A percentile compares a stretch with the other conserved stretches of the same genome.
These are phyloP conservation scores for Trichomonascus vanleenenianus DNA, from an alignment of 805 yeast genomes.

Conservation along the genomic window DNA sequence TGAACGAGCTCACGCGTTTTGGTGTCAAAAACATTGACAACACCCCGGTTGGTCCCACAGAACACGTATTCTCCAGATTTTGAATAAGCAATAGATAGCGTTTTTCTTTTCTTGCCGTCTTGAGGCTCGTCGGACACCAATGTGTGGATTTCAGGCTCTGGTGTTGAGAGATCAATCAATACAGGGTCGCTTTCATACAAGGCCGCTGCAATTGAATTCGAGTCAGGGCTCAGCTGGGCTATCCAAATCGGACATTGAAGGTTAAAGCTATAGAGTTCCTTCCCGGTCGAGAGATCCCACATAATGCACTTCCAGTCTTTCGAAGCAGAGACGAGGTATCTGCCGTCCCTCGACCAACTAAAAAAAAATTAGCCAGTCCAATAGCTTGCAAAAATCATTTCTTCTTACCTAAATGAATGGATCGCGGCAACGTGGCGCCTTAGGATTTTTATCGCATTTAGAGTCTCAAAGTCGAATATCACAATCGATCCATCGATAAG, in stretches of 20 bases:
- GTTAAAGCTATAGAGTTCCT: slow-evolving; percentile 36
- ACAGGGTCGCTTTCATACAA: slow-evolving; percentile 56
- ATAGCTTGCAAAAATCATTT: too few relatives aligned
- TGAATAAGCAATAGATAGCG: slow-evolving; percentile 45
- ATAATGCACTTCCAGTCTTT: slow-evolving; percentile 76
- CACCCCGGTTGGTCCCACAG: slow-evolving; percentile 77
- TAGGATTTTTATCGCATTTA: slow-evolving; percentile 46
- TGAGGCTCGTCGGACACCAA: not conserved
- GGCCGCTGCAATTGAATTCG: slow-evolving; percentile 48
- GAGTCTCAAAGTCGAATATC: slow-evolving; percentile 65
- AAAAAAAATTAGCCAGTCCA: slow-evolving; percentile 19
- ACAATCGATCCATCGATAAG: slow-evolving; percentile 64
- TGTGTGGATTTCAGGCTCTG: slow-evolving; percentile 4
- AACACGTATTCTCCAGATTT: slow-evolving; percentile 50
- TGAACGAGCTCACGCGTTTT: slow-evolving; percentile 31
- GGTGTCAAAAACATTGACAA: slow-evolving; percentile 43
- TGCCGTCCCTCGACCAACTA: slow-evolving; percentile 68
- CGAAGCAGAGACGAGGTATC: slow-evolving; percentile 59
- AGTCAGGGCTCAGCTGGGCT: slow-evolving; percentile 49
- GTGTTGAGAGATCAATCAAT: slow-evolving; percentile 35
- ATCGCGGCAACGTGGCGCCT: slow-evolving; percentile 65
- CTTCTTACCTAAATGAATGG: slow-evolving; percentile 42
- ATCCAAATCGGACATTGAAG: slow-evolving; percentile 74
- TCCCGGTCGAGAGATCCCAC: slow-evolving; percentile 59
- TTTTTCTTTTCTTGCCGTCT: slow-evolving; percentile 17